Conservation (phyloP, 2,329 filamentous ascomycete genomes). For the Capronia coronata region DNA sequence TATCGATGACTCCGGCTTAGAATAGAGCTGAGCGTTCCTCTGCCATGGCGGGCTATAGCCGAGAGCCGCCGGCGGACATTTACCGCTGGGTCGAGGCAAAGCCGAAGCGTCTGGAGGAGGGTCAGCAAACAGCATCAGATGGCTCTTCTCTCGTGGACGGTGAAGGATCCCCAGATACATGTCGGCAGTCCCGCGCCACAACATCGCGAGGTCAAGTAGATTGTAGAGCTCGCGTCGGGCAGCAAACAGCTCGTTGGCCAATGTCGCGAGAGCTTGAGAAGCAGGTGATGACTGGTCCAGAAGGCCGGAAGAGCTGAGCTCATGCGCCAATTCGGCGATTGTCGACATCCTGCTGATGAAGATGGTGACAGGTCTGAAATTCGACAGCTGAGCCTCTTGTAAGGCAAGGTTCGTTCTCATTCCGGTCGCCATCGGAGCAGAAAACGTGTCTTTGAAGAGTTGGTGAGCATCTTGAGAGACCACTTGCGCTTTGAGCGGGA, state of each 20-base stretch:
- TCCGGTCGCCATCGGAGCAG: neutral
- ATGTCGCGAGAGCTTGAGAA: neutral
- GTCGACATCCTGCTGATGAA: neutral
- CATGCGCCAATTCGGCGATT: neutral
- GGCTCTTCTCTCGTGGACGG: neutral
- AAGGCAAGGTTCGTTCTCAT: neutral
- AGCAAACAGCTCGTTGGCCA: neutral
- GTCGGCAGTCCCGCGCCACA: conserved; percentile 2
- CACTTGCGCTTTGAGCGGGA: neutral
- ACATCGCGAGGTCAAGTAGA: neutral
- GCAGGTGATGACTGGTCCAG: neutral
- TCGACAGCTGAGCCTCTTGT: neutral
- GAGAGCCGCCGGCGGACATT: neutral
- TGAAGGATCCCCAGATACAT: conserved; percentile 6
- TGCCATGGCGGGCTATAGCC: conserved; percentile 1
- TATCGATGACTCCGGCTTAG: conserved; percentile 2
- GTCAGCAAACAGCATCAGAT: neutral
- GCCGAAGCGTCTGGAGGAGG: neutral
- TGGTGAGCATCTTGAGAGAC: neutral
- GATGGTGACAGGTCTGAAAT: conserved; percentile 1
- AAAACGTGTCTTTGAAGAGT: neutral
- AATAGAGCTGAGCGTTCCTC: conserved; percentile 10
- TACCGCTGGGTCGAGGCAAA: neutral
- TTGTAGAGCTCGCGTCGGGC: neutral
- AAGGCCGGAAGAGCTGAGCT: neutral